Evolutionary conservation across 1,284 basidiomycete species (phyloP), one percentile per base, ranked within the genome.

Genomic region (Heimioporus punctisporus): DNA sequence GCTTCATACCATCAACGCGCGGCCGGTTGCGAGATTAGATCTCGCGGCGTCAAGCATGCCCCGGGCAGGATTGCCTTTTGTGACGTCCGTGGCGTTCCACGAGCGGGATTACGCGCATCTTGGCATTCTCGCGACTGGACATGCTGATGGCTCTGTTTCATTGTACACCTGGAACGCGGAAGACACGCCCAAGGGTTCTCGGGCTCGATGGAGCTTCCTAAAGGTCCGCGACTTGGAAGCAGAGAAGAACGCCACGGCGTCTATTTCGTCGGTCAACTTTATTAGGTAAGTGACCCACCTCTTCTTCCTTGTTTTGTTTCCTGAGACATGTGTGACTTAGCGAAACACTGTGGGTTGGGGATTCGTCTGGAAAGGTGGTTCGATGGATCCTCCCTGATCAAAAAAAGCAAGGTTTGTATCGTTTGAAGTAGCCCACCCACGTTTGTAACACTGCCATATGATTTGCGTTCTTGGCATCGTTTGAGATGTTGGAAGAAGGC

Each of bases 1-100:
- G 64, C 68, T 95, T 14, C 92, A 94, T 70, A 94, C 90, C 2
- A 82, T 95, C 74, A 95, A 95, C 61, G 93, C 82, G 0, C 79
- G 88, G 25, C 82, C 81, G 3, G 87, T 95, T 55, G 84, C 83
- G 0, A 79, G 75, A 17, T 65, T 94, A 25, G 85, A 90, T 61
- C 78, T 93, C 9, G 74, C n/a, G n/a, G n/a, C 75, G 0, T 74
- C 71, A 21, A 69, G 74, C 23, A 15, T 14, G 6, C 63, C 77
- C 6, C 75, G 74, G 2, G 73, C 75, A 28, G 60, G 72, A 2
- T 65, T 71, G 14, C 76, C 81, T 0, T 74, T 75, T 2, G 80
- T 91, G 47, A 86, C 85, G 0, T 84, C 88, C 1, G 65, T 95
- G 41, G 83, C 88, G 0, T 94, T 95, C 73, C 85, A 91, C 57